These are phyloP conservation scores for Talaromyces rugulosus DNA, from an alignment of 2,329 filamentous ascomycete species.

Conservation along the genomic window DNA sequence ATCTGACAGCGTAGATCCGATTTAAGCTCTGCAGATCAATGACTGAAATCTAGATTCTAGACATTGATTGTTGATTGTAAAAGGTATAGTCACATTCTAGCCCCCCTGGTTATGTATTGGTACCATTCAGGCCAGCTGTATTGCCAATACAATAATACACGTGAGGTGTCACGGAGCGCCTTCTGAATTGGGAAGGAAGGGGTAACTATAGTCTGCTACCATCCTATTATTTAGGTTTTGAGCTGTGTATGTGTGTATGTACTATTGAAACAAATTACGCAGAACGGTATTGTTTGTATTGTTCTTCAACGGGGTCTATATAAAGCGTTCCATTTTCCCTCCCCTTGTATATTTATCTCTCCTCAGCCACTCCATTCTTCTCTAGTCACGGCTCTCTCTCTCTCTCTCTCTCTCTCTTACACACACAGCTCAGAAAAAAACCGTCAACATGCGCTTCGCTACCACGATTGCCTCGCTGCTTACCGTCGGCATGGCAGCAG, in stretches of 20 bases:
- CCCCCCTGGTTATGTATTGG: background rate
- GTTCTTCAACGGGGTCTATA: background rate
- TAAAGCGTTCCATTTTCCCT: background rate
- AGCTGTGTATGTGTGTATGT: slow-evolving; percentile 1
- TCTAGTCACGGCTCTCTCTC: background rate
- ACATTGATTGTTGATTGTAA: too few species aligned
- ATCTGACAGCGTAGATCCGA: background rate
- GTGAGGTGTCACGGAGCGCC: background rate
- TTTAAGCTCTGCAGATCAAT: background rate
- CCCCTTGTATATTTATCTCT: background rate
- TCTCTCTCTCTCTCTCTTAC: background rate
- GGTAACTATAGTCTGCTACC: background rate
- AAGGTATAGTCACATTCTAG: background rate
- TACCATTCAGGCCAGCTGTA: background rate
- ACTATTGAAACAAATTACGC: background rate
- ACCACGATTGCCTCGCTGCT: slow-evolving; percentile 13
- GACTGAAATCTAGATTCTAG: too few species aligned
- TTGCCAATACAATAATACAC: background rate
- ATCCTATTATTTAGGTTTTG: background rate
- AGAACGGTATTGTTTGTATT: background rate
- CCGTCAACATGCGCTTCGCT: slow-evolving; percentile 14
- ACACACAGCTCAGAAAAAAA: background rate
- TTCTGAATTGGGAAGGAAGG: slow-evolving; percentile 13
- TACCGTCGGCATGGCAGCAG: slow-evolving; percentile 14
- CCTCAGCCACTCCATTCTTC: background rate